phyloP scores from a whole-genome alignment of 768 basidiomycete genomes.

The Lepiota brunneoincarnata region DNA sequence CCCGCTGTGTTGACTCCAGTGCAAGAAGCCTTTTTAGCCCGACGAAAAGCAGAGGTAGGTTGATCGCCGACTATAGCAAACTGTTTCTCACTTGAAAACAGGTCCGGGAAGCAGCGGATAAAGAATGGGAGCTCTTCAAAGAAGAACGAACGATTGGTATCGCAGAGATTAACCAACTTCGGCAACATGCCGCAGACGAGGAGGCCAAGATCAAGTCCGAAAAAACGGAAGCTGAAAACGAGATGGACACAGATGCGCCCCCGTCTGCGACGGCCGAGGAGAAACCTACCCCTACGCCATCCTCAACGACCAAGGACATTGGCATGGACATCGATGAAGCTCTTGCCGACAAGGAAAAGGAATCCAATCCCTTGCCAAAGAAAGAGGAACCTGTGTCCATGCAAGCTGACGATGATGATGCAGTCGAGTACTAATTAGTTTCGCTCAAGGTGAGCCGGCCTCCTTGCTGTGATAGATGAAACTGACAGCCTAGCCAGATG shows the following conservation, averaged over 20 bases:
- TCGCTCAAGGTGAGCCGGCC: slow-evolving; percentile 11
- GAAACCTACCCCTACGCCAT: slow-evolving; percentile 5
- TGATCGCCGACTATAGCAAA: background rate
- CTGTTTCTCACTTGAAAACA: slow-evolving; percentile 22
- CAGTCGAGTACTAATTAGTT: slow-evolving; percentile 67
- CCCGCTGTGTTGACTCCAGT: slow-evolving; percentile 64
- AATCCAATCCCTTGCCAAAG: slow-evolving; percentile 35
- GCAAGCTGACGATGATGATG: slow-evolving; percentile 76
- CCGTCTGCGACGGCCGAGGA: slow-evolving; percentile 19
- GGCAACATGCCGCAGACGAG: slow-evolving; percentile 65
- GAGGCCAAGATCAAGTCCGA: slow-evolving; percentile 48
- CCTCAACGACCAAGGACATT: slow-evolving; percentile 18
- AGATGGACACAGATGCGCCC: slow-evolving; percentile 34
- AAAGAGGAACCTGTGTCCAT: slow-evolving; percentile 52
- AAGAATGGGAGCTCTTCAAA: slow-evolving; percentile 66
- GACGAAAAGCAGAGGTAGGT: slow-evolving; percentile 62
- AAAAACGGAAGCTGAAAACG: slow-evolving; percentile 27
- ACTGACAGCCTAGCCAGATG: background rate
- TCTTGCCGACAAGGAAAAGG: slow-evolving; percentile 26
- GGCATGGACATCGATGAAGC: slow-evolving; percentile 41
- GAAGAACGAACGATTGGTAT: slow-evolving; percentile 58
- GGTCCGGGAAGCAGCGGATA: slow-evolving; percentile 61
- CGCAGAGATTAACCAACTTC: slow-evolving; percentile 58
- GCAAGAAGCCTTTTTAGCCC: slow-evolving; percentile 65
- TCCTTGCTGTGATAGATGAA: background rate